These are phyloP conservation scores for Umbelopsis sp. DNA, from an alignment of 192 early-diverging fungal genomes.

Conservation along the genomic window DNA sequence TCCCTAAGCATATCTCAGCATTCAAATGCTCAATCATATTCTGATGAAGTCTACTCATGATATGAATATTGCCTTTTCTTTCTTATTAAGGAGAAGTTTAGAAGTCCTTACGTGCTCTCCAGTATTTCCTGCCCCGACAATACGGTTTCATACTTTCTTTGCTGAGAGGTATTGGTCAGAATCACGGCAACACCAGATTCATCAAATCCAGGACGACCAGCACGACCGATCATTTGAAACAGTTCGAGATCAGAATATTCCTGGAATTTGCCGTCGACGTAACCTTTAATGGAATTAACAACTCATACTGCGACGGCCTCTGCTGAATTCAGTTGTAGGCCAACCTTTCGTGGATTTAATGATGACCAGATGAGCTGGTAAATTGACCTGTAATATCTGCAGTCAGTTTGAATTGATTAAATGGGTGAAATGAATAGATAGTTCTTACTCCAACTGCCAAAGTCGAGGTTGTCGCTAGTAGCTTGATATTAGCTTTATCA, in stretches of 20 bases:
- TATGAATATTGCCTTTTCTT: background rate
- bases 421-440: background rate
- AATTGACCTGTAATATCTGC: constrained; percentile 51
- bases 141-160: constrained; percentile 50
- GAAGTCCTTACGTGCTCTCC: constrained; percentile 65
- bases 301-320: too few species aligned
- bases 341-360: constrained; percentile 64
- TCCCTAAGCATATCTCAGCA: constrained; percentile 67
- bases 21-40: constrained; percentile 75
- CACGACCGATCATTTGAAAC: constrained; percentile 79
- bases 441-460: constrained; percentile 68
- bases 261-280: constrained; percentile 39
- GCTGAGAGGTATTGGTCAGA: constrained; percentile 52
- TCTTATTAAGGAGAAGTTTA: too few species aligned
- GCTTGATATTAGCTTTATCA: background rate
- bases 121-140: constrained; percentile 55
- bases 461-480: constrained; percentile 68
- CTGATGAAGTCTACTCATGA: constrained; percentile 34
- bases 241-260: constrained; percentile 72
- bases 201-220: constrained; percentile 71
- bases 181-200: constrained; percentile 65
- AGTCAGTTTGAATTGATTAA: background rate
- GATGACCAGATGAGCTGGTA: constrained; percentile 76
- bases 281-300: constrained; percentile 31
- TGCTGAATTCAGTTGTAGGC: background rate